Conservation (phyloP, 495 filamentous ascomycete species). For the Penicillium pancosmium region DNA sequence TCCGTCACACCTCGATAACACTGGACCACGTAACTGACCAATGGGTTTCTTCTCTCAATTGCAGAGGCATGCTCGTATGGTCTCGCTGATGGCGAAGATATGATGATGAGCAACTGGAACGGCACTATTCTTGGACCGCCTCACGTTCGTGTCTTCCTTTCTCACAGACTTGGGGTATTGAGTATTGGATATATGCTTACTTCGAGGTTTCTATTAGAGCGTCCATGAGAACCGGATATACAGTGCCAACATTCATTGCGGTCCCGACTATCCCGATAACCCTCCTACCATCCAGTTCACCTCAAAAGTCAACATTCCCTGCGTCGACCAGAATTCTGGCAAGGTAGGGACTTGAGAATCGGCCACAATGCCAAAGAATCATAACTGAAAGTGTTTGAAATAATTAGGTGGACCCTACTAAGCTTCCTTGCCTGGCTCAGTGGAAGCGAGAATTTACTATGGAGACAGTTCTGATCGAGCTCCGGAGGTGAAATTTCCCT, state of each 20-base stretch:
- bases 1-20: constrained; percentile 6
- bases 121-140: constrained; percentile 96
- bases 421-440: constrained; percentile 78
- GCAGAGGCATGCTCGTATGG: constrained; percentile 96
- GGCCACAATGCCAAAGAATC: neutral
- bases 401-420: constrained; percentile 77
- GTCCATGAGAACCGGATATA: constrained; percentile 98
- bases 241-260: constrained; percentile 96
- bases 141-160: constrained; percentile 64
- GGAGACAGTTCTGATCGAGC: constrained; percentile 90
- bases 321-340: constrained; percentile 78
- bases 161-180: neutral
- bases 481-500: constrained; percentile 63
- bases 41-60: constrained; percentile 13
- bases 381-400: constrained; percentile 6
- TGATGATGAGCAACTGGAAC: constrained; percentile 98
- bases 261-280: constrained; percentile 81
- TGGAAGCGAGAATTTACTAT: constrained; percentile 91
- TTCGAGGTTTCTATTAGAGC: constrained; percentile 56
- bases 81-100: constrained; percentile 89
- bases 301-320: constrained; percentile 92
- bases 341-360: constrained; percentile 49
- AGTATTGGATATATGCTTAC: neutral
- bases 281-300: constrained; percentile 90
- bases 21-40: constrained; percentile 13